phyloP scores from a whole-genome alignment of 2,329 filamentous ascomycete genomes.

The Helicocarpus griseus region DNA sequence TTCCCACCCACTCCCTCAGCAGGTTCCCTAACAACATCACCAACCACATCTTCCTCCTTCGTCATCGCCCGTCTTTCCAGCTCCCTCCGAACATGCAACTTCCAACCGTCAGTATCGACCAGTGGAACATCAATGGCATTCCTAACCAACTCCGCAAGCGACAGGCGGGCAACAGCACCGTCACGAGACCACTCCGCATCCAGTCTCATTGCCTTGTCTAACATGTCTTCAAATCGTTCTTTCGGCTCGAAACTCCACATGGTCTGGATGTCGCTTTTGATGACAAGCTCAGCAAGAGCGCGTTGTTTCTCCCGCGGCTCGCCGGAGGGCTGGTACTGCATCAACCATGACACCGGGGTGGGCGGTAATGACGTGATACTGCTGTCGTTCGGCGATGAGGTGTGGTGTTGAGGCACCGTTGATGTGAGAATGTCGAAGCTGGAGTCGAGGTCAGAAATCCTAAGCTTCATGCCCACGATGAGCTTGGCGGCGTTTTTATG shows the following conservation, averaged over 20 bases:
- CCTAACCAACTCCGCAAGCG: conserved; percentile 15
- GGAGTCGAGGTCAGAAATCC: conserved; percentile 11
- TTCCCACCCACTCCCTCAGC: too few relatives aligned
- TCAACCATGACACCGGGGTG: too few relatives aligned
- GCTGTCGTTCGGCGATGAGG: background rate
- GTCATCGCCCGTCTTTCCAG: too few relatives aligned
- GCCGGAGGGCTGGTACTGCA: conserved; percentile 13
- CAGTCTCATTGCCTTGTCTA: conserved; percentile 25
- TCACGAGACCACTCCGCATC: conserved; percentile 22
- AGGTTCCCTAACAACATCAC: too few relatives aligned
- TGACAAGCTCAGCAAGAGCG: conserved; percentile 18
- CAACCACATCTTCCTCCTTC: too few relatives aligned
- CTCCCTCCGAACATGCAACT: too few relatives aligned
- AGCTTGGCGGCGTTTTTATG: conserved; percentile 8
- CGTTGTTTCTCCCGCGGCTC: conserved; percentile 20
- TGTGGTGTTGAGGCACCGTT: background rate
- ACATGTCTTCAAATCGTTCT: conserved; percentile 21
- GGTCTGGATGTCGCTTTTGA: conserved; percentile 21
- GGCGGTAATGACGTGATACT: conserved; percentile 9
- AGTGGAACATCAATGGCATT: conserved; percentile 25
- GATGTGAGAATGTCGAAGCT: conserved; percentile 5
- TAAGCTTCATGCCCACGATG: conserved; percentile 11
- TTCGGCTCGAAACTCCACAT: conserved; percentile 17
- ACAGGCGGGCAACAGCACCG: background rate
- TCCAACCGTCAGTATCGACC: background rate